Conservation (phyloP, 768 basidiomycete genomes). For the Wakefieldia striispora region DNA sequence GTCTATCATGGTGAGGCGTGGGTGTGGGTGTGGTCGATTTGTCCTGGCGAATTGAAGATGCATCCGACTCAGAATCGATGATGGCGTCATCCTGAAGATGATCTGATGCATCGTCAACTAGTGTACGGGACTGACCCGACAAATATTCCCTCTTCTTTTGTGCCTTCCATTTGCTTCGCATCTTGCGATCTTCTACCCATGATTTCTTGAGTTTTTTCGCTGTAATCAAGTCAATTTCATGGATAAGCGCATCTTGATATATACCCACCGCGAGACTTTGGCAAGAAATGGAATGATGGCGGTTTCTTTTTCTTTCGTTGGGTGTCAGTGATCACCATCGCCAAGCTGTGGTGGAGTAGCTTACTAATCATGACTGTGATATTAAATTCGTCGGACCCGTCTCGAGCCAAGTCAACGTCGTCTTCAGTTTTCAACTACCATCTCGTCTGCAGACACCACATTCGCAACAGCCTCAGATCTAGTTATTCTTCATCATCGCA, state of each 20-base stretch:
- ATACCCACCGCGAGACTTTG: constrained; percentile 55
- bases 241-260: background rate
- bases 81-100: background rate
- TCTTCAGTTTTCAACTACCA: constrained; percentile 24
- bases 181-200: constrained; percentile 76
- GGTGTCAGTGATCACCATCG: constrained; percentile 10
- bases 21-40: background rate
- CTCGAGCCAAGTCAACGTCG: constrained; percentile 11
- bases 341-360: background rate
- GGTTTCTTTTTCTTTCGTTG: constrained; percentile 46
- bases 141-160: constrained; percentile 56
- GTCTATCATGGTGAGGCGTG: constrained; percentile 8
- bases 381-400: constrained; percentile 25
- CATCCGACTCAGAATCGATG: background rate
- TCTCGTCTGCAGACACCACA: constrained; percentile 42
- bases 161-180: constrained; percentile 75
- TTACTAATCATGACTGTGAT: constrained; percentile 23
- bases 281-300: constrained; percentile 69
- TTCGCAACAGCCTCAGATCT: constrained; percentile 38
- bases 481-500: constrained; percentile 62
- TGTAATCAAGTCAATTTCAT: constrained; percentile 28
- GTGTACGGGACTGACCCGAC: constrained; percentile 7
- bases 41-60: constrained; percentile 1
- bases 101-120: background rate
- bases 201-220: constrained; percentile 79